Base-by-base conservation (phyloP, 768 basidiomycete genomes). In the Cyclocybe cylindracea region DNA sequence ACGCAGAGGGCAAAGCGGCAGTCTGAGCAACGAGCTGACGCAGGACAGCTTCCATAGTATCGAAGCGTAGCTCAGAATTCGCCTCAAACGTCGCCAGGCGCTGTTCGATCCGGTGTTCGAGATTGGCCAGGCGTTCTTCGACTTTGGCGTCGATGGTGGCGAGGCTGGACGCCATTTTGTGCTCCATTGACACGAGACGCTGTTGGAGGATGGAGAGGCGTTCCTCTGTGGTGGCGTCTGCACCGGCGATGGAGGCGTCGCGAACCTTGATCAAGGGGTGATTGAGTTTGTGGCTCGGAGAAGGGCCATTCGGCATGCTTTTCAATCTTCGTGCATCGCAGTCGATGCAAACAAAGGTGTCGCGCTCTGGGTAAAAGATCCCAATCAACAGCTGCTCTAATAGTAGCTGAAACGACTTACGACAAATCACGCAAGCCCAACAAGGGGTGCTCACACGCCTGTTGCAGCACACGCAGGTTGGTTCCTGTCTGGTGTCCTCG, bases 311-410 rank as follows among this genome's bases (percentile, higher is more conserved):
- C 39, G 45, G 39, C 10, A 40, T 39, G 29, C 49, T 50, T 45
- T 42, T 32, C 31, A 40, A 18, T 29, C 60, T 50, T 36, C 58
- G 63, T 3, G 37, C 38, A 44, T 68, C 67, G 42, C 71, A 72
- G 3, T 69, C 71, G 8, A 50, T 41, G 53, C 71, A 72, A 19
- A 73, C 56, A 45, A 68, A 67, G 3, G 63, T 66, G 42, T 68
- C 69, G n/a, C 60, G 63, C 14, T 61, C 69, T 72, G 33, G 10
- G 0, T 10, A 16, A 14, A 44, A 29, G 19, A 38, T 10, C 11
- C 31, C 6, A n/a, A 33, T 19, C 5, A 40, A 41, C 32, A 35
- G 35, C 32, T 4, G 13, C 9, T 35, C 13, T 18, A 13, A 8
- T 36, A 44, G 19, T 16, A 18, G 39, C 8, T 9, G 14, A 24